Evolutionary conservation across 148 eudicot genomes (phyloP), one percentile per base, ranked within the genome.

Genomic region (Persicaria tinctoria): DNA sequence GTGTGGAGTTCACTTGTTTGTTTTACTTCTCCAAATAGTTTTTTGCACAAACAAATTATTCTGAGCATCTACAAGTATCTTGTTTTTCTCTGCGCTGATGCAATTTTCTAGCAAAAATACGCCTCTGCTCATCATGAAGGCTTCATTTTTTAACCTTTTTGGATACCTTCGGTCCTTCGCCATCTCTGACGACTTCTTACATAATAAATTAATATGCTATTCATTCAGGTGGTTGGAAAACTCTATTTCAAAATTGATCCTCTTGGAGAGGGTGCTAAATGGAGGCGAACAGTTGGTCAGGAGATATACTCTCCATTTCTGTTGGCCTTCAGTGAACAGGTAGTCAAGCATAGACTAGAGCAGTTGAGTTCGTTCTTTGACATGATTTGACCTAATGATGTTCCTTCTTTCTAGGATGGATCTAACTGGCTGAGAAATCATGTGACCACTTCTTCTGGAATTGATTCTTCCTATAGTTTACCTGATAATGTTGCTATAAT

Each of bases 241-340:
- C 80, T 83, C 78, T 92, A 87, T 85, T 79, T 84, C 66, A 87
- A 83, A 81, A 76, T 92, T 49, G 99, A 95, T 79, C 91, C 83
- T 53, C 77, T 89, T 78, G 97, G 99, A 73, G 93, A 88, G 78
- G 99, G 99, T 73, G 91, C 99, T 63, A 92, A 86, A 80, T 95
- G 99, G 99, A 90, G 99, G 46, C 89, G 99, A 56, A 77, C 90
- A 16, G 83, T 76, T 74, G 99, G 97, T 77, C 99, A 92, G 82
- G 87, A 92, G 76, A 86, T 92, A 77, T 96, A 96, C 74, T 92
- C 99, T 78, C 97, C 99, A 48, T 82, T 92, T 74, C 91, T 95
- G 51, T 84, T 95, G 83, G 99, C 99, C 51, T 89, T 95, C 80
- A 78, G 89, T 53, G 94, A 89, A 82, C 90, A 95, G 91, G 98